A percentile compares a stretch with the other conserved stretches of the same genome.
phyloP scores from a whole-genome alignment of 208 protist genomes.

The Wallacemonas sp. region DNA sequence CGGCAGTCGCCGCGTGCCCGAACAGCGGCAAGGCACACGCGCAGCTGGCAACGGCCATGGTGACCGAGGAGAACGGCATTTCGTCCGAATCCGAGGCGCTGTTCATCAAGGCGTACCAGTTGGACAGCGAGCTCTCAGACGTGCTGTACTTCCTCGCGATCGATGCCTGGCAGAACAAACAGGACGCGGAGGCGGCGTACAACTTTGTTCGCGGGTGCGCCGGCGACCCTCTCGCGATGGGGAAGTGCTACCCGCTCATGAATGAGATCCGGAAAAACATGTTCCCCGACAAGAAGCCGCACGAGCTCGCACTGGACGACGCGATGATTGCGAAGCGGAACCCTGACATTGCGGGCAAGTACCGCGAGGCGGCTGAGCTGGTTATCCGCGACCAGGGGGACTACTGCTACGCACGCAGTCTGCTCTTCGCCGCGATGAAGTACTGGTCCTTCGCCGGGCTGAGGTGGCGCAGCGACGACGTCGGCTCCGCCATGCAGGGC shows the following conservation, averaged over 20 bases:
- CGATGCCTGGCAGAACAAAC: conserved; percentile 27
- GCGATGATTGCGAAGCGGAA: conserved; percentile 18
- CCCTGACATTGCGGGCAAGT: conserved; percentile 31
- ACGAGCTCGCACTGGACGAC: conserved; percentile 40
- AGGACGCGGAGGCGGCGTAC: conserved; percentile 31
- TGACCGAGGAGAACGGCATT: conserved; percentile 19
- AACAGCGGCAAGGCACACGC: conserved; percentile 51
- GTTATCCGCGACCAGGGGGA: conserved; percentile 12
- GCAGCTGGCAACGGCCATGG: conserved; percentile 29
- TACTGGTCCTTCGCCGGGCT: conserved; percentile 18
- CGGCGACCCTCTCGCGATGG: conserved; percentile 29
- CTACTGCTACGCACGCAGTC: conserved; percentile 12
- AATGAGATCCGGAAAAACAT: conserved; percentile 22
- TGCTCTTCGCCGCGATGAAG: conserved; percentile 19
- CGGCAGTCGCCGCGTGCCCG: conserved; percentile 45
- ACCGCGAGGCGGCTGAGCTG: conserved; percentile 29
- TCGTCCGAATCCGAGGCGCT: conserved; percentile 30
- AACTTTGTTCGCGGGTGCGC: conserved; percentile 38
- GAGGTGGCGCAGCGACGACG: conserved; percentile 3
- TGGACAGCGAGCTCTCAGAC: conserved; percentile 39
- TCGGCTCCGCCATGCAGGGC: background rate
- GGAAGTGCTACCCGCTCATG: conserved; percentile 29
- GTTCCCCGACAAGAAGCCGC: conserved; percentile 41
- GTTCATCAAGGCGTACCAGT: conserved; percentile 25
- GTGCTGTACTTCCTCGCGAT: conserved; percentile 54